phyloP scores from a whole-genome alignment of 2,329 filamentous ascomycete species.

The Aspergillus sp. region DNA sequence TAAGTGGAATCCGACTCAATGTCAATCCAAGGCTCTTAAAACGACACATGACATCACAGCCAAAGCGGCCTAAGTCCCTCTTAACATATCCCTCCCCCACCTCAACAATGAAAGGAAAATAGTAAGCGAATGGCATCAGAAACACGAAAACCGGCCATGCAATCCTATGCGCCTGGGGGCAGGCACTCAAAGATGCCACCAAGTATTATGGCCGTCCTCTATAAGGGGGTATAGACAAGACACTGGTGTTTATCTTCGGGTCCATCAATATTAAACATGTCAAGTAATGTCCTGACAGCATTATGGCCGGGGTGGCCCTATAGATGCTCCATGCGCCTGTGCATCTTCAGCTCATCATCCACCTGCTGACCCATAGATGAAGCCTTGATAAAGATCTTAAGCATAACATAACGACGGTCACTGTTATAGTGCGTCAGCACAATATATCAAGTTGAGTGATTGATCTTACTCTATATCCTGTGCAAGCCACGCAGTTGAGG shows the following conservation, averaged over 20 bases:
- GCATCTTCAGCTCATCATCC: constrained; percentile 40
- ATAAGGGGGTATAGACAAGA: constrained; percentile 36
- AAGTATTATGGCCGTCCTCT: no score
- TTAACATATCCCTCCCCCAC: no score
- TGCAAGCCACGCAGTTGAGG: constrained; percentile 33
- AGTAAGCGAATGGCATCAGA: no score
- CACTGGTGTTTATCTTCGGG: constrained; percentile 27
- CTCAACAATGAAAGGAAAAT: no score
- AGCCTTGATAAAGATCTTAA: constrained; percentile 24
- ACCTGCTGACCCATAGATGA: constrained; percentile 22
- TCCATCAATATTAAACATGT: constrained; percentile 29
- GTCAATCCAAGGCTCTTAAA: no score
- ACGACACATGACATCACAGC: no score
- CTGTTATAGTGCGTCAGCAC: constrained; percentile 8
- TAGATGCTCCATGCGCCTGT: constrained; percentile 31
- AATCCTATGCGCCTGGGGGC: no score
- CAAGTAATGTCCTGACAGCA: constrained; percentile 25
- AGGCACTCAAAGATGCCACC: no score
- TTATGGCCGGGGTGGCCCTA: constrained; percentile 24
- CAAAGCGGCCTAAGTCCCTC: no score
- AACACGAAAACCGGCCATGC: no score
- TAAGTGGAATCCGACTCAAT: no score
- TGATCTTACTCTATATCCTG: constrained; percentile 26
- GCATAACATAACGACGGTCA: constrained; percentile 21
- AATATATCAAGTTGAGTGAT: not conserved